phyloP scores from a whole-genome alignment of 106 monocot species.

The Gastrodia elata region DNA sequence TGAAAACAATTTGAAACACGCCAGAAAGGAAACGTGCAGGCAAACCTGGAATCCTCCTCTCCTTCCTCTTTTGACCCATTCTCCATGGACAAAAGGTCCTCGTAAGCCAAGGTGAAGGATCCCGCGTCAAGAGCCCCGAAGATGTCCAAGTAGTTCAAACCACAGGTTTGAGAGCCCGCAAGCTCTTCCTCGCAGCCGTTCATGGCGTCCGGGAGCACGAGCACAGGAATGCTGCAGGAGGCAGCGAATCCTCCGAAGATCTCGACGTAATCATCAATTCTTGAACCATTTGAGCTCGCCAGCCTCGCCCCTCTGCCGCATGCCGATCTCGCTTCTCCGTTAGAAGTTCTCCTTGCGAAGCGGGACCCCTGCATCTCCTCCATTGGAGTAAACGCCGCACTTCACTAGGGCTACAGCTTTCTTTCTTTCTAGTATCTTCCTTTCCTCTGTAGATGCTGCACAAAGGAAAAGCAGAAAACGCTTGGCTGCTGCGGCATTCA shows the following conservation, averaged over 20 bases:
- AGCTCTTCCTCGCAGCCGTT: background rate
- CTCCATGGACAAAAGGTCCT: slow-evolving; percentile 39
- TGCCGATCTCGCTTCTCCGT: slow-evolving; percentile 13
- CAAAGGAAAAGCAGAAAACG: too few relatives aligned
- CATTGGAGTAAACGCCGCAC: background rate
- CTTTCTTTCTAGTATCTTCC: background rate
- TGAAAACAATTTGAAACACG: background rate
- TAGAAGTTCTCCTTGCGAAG: slow-evolving; percentile 3
- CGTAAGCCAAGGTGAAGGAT: slow-evolving; percentile 45
- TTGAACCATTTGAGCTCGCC: slow-evolving; percentile 3
- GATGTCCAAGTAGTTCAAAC: slow-evolving; percentile 56
- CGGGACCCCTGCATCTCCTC: slow-evolving; percentile 10
- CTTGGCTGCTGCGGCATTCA: too few relatives aligned
- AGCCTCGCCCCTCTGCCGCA: slow-evolving; percentile 18
- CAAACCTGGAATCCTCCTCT: background rate
- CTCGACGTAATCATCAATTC: slow-evolving; percentile 53
- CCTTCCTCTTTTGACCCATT: background rate
- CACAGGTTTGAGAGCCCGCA: background rate
- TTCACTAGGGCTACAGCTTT: background rate
- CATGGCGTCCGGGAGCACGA: slow-evolving; percentile 52
- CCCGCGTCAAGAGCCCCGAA: slow-evolving; percentile 51
- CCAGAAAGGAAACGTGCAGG: background rate
- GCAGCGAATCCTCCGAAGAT: slow-evolving; percentile 57
- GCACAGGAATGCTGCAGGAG: slow-evolving; percentile 78
- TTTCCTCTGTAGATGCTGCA: too few relatives aligned